Evolutionary conservation across 2,329 filamentous ascomycete genomes (phyloP).

Genomic region (Phialemonium atrogriseum): DNA sequence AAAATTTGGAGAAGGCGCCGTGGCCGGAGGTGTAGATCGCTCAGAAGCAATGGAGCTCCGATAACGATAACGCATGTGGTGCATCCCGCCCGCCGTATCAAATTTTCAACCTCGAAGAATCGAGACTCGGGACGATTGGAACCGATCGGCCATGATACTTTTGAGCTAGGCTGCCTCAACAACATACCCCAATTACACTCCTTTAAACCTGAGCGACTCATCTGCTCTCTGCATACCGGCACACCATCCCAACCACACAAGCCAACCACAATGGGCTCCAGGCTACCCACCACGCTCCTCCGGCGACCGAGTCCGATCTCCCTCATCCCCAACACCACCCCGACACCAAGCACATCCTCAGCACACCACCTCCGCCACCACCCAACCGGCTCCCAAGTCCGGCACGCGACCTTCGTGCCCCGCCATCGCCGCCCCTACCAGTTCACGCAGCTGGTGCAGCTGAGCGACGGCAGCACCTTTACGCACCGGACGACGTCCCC

Average conservation of each 20-base stretch:
- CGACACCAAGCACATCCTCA: background rate
- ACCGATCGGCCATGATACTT: too few species aligned
- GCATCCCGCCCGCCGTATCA: conserved; percentile 11
- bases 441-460: conserved; percentile 92
- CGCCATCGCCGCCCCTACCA: conserved; percentile 90
- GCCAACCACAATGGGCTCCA: conserved; percentile 22
- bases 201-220: too few species aligned
- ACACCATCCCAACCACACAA: too few species aligned
- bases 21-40: too few species aligned
- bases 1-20: conserved; percentile 8
- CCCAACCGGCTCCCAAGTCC: conserved; percentile 43
- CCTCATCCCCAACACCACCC: conserved; percentile 11
- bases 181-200: too few species aligned
- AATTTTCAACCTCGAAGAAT: conserved; percentile 14
- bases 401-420: conserved; percentile 75
- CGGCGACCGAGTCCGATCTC: conserved; percentile 15
- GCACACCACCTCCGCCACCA: conserved; percentile 7
- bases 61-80: conserved; percentile 8
- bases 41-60: too few species aligned
- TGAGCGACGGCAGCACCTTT: conserved; percentile 84
- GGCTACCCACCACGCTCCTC: conserved; percentile 23
- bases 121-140: too few species aligned
- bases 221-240: too few species aligned
- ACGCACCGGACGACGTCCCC: conserved; percentile 72
- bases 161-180: too few species aligned